Conservation (phyloP, 2,329 filamentous ascomycete species). For the Dissoconium aciculare region DNA sequence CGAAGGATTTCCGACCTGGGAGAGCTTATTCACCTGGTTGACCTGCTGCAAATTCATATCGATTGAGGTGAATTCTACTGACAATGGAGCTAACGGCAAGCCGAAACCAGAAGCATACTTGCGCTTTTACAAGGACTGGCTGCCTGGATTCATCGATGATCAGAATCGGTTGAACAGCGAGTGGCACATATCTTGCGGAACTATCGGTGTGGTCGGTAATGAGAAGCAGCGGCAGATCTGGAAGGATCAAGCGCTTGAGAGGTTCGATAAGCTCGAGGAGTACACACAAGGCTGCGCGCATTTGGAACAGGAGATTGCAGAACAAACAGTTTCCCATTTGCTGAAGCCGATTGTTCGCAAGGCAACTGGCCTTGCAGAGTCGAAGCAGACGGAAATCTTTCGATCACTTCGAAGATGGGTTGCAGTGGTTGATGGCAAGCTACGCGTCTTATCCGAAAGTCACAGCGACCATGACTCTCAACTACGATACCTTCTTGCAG, state of each 20-base stretch:
- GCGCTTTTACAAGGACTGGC: constrained; percentile 47
- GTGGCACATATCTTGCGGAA: not conserved
- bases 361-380: constrained; percentile 10
- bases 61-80: too few species aligned
- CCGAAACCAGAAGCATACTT: constrained; percentile 36
- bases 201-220: constrained; percentile 10
- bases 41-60: constrained; percentile 45
- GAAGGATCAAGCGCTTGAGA: constrained; percentile 38
- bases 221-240: constrained; percentile 30
- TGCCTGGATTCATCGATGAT: constrained; percentile 36
- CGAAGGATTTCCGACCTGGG: constrained; percentile 38
- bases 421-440: constrained; percentile 7
- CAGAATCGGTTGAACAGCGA: constrained; percentile 4
- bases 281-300: constrained; percentile 9
- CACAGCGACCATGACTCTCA: constrained; percentile 14
- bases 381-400: constrained; percentile 16
- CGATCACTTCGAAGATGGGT: constrained; percentile 18
- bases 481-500: constrained; percentile 11
- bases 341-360: constrained; percentile 12
- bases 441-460: constrained; percentile 7
- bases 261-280: constrained; percentile 15
- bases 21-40: constrained; percentile 49
- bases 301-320: constrained; percentile 11
- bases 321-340: constrained; percentile 12
- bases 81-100: too few species aligned